Percentiles rank a stretch among this genome's conserved stretches.
Evolutionary conservation across 2,329 filamentous ascomycete species (phyloP).

Genomic region (Escovopsis sp.): DNA sequence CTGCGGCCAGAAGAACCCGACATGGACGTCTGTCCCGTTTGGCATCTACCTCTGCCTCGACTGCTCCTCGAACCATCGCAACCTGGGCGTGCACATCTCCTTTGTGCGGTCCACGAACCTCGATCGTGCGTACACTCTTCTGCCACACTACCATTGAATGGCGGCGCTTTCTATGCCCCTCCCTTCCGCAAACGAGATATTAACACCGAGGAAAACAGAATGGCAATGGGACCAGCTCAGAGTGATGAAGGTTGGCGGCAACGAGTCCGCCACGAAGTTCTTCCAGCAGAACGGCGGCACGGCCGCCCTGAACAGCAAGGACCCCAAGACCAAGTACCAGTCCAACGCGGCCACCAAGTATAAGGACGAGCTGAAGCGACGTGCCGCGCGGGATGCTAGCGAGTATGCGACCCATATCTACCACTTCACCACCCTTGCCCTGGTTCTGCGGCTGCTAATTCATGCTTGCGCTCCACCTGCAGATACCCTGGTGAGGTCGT

Average conservation of each 20-base stretch:
- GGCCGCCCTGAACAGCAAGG: conserved; percentile 88
- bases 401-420: conserved; percentile 45
- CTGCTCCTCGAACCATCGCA: conserved; percentile 92
- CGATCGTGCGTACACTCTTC: conserved; percentile 55
- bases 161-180: background rate
- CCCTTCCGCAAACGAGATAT: no score
- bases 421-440: no score
- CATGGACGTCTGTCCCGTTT: conserved; percentile 94
- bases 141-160: conserved; percentile 7
- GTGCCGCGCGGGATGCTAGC: conserved; percentile 67
- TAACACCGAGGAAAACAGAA: conserved; percentile 29
- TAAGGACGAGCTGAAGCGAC: conserved; percentile 86
- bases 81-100: conserved; percentile 95
- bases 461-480: conserved; percentile 3
- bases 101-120: conserved; percentile 98
- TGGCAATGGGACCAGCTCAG: conserved; percentile 99
- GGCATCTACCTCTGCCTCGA: conserved; percentile 97
- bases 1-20: conserved; percentile 93
- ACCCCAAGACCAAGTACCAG: conserved; percentile 91
- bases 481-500: conserved; percentile 78
- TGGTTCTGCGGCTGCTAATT: conserved; percentile 12
- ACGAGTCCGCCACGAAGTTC: conserved; percentile 95
- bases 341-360: conserved; percentile 91
- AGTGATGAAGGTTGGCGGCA: conserved; percentile 95
- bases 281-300: conserved; percentile 94